Conservation (phyloP, 495 filamentous ascomycete genomes). For the Glonium stellatum region DNA sequence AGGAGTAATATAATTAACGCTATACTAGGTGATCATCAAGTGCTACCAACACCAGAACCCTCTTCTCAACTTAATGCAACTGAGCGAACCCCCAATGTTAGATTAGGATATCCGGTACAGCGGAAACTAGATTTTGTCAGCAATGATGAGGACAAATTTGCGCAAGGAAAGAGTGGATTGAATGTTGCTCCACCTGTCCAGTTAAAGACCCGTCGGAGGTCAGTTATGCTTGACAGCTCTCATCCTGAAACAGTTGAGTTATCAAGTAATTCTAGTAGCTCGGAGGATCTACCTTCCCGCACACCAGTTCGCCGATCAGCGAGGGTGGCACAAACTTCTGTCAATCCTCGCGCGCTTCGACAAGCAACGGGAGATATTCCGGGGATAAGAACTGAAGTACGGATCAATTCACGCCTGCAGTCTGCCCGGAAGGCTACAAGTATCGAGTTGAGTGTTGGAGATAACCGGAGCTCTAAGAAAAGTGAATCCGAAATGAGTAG, state of each 20-base stretch:
- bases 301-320: background rate
- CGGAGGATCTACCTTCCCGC: background rate
- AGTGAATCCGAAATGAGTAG: constrained; percentile 8
- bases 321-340: background rate
- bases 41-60: background rate
- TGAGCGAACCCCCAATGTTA: background rate
- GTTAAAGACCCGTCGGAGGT: background rate
- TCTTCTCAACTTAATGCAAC: background rate
- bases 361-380: background rate
- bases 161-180: background rate
- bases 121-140: background rate
- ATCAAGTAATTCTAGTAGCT: background rate
- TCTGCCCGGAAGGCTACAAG: background rate
- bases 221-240: background rate
- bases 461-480: background rate
- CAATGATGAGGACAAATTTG: background rate
- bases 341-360: background rate
- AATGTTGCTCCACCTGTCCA: background rate
- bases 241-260: background rate
- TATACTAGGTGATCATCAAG: background rate
- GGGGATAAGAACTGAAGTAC: background rate
- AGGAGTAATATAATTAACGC: background rate
- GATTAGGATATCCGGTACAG: background rate
- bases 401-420: background rate
- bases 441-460: background rate